These are phyloP conservation scores for Hysterium pulicare DNA, from an alignment of 2,329 filamentous ascomycete species.

Conservation along the genomic window DNA sequence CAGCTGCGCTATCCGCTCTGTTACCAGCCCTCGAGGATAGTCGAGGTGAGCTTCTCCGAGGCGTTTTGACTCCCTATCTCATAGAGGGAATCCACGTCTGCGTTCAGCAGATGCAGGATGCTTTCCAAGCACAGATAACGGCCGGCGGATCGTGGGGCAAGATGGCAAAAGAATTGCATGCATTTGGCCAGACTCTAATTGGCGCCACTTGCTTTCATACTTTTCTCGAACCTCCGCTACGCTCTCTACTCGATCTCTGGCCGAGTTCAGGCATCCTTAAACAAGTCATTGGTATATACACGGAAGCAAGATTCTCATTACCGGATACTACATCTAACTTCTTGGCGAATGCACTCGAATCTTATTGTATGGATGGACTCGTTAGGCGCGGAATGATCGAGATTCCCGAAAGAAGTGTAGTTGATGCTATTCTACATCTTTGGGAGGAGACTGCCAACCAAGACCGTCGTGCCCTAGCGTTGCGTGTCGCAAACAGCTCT, in stretches of 20 bases:
- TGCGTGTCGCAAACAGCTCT: slow-evolving; percentile 12
- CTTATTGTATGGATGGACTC: slow-evolving; percentile 19
- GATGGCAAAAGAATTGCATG: slow-evolving; percentile 18
- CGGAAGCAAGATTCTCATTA: too few relatives aligned
- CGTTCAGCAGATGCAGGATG: slow-evolving; percentile 19
- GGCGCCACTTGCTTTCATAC: slow-evolving; percentile 11
- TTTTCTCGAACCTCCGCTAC: slow-evolving; percentile 4
- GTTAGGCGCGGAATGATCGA: slow-evolving; percentile 10
- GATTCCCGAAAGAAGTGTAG: slow-evolving; percentile 9
- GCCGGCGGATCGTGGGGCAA: slow-evolving; percentile 14
- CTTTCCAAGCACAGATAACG: slow-evolving; percentile 17
- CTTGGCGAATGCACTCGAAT: slow-evolving; percentile 11
- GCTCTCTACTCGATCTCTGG: slow-evolving; percentile 10
- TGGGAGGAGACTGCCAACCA: slow-evolving; percentile 15
- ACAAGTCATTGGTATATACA: background rate
- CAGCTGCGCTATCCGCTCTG: slow-evolving; percentile 15
- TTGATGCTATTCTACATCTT: slow-evolving; percentile 16
- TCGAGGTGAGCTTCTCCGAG: slow-evolving; percentile 11
- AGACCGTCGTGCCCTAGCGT: slow-evolving; percentile 15
- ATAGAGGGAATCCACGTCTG: slow-evolving; percentile 21
- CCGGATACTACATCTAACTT: background rate
- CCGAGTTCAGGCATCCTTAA: slow-evolving; percentile 11
- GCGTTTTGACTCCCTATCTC: slow-evolving; percentile 16
- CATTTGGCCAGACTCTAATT: slow-evolving; percentile 17
- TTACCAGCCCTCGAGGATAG: slow-evolving; percentile 15